phyloP scores from a whole-genome alignment of 2,329 filamentous ascomycete genomes.

The Cladophialophora carrionii region DNA sequence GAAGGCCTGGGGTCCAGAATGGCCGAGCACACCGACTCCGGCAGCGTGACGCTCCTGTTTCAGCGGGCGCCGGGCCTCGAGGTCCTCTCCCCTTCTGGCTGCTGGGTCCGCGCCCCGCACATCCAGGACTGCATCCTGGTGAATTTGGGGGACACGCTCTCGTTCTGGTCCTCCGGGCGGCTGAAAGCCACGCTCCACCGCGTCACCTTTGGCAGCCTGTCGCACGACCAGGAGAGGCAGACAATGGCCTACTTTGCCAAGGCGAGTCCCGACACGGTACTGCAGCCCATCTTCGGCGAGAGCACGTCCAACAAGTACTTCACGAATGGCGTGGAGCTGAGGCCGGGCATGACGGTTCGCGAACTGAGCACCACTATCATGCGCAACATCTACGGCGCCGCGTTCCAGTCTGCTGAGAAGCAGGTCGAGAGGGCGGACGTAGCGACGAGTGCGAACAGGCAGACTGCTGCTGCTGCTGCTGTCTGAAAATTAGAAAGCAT shows the following conservation, averaged over 20 bases:
- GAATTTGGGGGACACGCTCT: slow-evolving; percentile 83
- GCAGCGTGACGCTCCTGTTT: slow-evolving; percentile 56
- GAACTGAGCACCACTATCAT: slow-evolving; percentile 36
- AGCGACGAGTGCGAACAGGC: background rate
- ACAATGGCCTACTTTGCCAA: slow-evolving; percentile 38
- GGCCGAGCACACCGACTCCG: slow-evolving; percentile 65
- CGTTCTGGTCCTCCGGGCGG: slow-evolving; percentile 84
- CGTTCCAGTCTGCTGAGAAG: slow-evolving; percentile 13
- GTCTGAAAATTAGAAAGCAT: background rate
- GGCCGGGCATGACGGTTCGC: slow-evolving; percentile 35
- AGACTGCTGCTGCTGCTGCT: background rate
- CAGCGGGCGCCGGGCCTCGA: slow-evolving; percentile 62
- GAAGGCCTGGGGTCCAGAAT: slow-evolving; percentile 27
- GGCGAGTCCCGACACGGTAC: slow-evolving; percentile 35
- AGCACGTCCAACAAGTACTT: slow-evolving; percentile 23
- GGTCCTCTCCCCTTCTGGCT: slow-evolving; percentile 70
- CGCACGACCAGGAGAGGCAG: slow-evolving; percentile 33
- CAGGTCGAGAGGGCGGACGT: background rate
- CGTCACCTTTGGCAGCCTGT: slow-evolving; percentile 52
- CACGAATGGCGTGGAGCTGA: slow-evolving; percentile 35
- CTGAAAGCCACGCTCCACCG: slow-evolving; percentile 89
- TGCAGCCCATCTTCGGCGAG: slow-evolving; percentile 28
- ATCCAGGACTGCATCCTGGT: slow-evolving; percentile 80
- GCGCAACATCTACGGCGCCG: slow-evolving; percentile 32
- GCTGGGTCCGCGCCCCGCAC: slow-evolving; percentile 79